phyloP scores from a whole-genome alignment of 2,329 filamentous ascomycete genomes.

The Xylariales sp. region DNA sequence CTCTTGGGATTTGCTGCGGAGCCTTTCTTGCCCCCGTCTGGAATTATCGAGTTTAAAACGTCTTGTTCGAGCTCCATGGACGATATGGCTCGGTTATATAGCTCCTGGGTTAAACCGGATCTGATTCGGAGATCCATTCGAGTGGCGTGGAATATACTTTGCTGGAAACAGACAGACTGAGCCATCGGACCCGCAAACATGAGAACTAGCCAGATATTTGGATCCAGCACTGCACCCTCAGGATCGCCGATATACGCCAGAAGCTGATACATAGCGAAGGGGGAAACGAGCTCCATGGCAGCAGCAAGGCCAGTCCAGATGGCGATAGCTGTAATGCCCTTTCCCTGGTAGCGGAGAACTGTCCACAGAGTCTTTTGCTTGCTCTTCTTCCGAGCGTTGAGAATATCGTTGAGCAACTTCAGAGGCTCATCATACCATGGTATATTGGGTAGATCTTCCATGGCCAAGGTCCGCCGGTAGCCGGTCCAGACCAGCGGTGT shows the following conservation, averaged over 20 bases:
- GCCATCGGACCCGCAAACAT: slow-evolving; percentile 46
- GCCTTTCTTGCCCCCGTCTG: slow-evolving; percentile 18
- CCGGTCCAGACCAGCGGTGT: slow-evolving; percentile 45
- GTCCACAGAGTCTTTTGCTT: slow-evolving; percentile 42
- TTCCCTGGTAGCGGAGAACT: slow-evolving; percentile 35
- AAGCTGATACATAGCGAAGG: slow-evolving; percentile 49
- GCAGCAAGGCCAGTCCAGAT: slow-evolving; percentile 33
- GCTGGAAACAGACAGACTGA: slow-evolving; percentile 48
- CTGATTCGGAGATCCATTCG: slow-evolving; percentile 53
- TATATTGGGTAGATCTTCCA: slow-evolving; percentile 42
- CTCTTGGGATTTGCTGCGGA: slow-evolving; percentile 24
- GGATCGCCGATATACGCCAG: slow-evolving; percentile 46
- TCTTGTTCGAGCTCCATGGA: slow-evolving; percentile 56
- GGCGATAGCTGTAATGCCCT: slow-evolving; percentile 40
- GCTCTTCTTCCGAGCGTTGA: slow-evolving; percentile 37
- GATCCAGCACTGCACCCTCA: slow-evolving; percentile 36
- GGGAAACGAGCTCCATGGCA: slow-evolving; percentile 44
- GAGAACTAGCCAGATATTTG: slow-evolving; percentile 49
- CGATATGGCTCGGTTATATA: slow-evolving; percentile 50
- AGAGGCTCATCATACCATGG: slow-evolving; percentile 54
- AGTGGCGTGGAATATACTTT: slow-evolving; percentile 47
- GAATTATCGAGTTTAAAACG: slow-evolving; percentile 31
- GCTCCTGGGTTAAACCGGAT: slow-evolving; percentile 52
- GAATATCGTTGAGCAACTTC: slow-evolving; percentile 38
- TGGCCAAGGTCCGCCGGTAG: slow-evolving; percentile 35